phyloP scores from a whole-genome alignment of 345 rosid species.

The Diplotaxis tenuifolia region DNA sequence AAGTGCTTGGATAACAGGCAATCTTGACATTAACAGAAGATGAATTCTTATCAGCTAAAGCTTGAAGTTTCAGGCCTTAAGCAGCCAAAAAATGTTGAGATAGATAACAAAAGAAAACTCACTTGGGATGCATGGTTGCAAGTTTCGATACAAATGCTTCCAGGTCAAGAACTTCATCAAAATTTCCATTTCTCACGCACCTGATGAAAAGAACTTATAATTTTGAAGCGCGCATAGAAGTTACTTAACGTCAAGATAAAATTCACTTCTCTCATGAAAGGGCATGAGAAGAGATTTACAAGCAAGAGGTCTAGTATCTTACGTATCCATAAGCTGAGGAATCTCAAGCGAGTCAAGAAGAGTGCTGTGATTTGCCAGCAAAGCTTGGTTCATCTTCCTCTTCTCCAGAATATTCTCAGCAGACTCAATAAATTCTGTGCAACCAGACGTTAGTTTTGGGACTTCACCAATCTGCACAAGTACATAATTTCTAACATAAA shows the following conservation, averaged over 20 bases:
- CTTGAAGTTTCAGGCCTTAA: constrained; percentile 19
- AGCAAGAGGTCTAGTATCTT: constrained; percentile 33
- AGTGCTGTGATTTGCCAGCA: constrained; percentile 84
- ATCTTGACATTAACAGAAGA: constrained; percentile 41
- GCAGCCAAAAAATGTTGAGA: background rate
- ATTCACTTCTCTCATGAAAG: background rate
- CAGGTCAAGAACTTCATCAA: constrained; percentile 93
- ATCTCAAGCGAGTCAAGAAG: constrained; percentile 98
- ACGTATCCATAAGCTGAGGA: constrained; percentile 99
- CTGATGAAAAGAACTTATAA: constrained; percentile 43
- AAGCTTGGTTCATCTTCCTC: constrained; percentile 89
- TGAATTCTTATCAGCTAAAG: constrained; percentile 18
- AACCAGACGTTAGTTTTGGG: constrained; percentile 79
- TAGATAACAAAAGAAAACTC: constrained; percentile 38
- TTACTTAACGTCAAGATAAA: background rate
- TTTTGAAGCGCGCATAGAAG: background rate
- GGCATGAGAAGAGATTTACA: constrained; percentile 6
- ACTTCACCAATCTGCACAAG: constrained; percentile 65
- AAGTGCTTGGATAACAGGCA: constrained; percentile 88
- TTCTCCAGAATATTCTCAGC: constrained; percentile 85
- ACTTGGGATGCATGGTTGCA: constrained; percentile 95
- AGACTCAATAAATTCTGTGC: constrained; percentile 83
- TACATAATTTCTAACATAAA: background rate
- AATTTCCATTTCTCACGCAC: constrained; percentile 94
- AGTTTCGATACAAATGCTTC: constrained; percentile 94